phyloP scores from a whole-genome alignment of 2,329 filamentous ascomycete genomes.

The Cordyceps pruinosa region DNA sequence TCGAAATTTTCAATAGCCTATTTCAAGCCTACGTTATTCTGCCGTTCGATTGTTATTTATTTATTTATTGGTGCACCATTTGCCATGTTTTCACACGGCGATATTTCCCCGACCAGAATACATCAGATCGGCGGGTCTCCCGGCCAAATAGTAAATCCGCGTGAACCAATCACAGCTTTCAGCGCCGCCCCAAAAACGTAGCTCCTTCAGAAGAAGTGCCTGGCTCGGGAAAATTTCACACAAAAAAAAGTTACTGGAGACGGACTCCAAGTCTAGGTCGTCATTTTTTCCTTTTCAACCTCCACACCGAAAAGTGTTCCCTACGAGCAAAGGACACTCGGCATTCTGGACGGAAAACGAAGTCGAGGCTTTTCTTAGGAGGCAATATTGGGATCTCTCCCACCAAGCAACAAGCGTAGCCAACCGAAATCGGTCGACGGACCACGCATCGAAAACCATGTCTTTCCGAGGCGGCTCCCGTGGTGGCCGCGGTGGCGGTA shows the following conservation, averaged over 20 bases:
- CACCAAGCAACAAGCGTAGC: neutral
- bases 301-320: neutral
- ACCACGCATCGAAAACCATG: slow-evolving; percentile 21
- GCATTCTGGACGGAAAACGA: neutral
- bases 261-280: neutral
- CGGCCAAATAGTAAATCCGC: slow-evolving; percentile 16
- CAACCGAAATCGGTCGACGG: slow-evolving; percentile 10
- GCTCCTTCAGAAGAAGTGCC: neutral
- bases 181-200: slow-evolving; percentile 3
- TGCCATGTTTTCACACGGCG: no score
- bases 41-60: no score
- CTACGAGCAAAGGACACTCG: neutral
- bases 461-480: slow-evolving; percentile 34
- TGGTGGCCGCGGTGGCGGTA: slow-evolving; percentile 30
- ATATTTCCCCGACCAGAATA: no score
- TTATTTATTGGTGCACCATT: no score
- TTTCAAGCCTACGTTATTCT: no score
- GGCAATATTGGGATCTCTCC: neutral
- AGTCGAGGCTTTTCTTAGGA: neutral
- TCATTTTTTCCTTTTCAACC: neutral
- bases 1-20: no score
- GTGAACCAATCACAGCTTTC: slow-evolving; percentile 13
- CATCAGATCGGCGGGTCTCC: neutral
- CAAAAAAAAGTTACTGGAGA: slow-evolving; percentile 20
- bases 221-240: slow-evolving; percentile 24